phyloP scores from a whole-genome alignment of 1,284 basidiomycete genomes.

The Ceratobasidium sp. region DNA sequence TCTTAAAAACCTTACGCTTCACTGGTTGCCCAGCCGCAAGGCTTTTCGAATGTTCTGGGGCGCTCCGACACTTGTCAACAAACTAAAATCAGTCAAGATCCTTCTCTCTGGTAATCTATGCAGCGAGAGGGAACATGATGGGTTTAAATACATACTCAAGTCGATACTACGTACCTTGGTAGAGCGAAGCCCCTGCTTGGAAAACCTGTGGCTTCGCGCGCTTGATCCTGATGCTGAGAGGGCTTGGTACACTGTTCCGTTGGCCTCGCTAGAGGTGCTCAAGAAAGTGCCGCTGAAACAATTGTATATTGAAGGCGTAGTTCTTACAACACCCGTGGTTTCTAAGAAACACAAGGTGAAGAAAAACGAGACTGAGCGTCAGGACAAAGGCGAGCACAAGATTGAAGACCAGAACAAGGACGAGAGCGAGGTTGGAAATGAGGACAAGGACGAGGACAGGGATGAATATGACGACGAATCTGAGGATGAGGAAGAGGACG shows the following conservation, averaged over 20 bases:
- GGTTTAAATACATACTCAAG: background rate
- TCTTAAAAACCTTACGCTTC: background rate
- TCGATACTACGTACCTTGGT: background rate
- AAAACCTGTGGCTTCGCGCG: too few relatives aligned
- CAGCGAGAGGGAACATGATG: background rate
- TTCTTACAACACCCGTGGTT: background rate
- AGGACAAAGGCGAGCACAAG: background rate
- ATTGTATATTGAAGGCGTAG: background rate
- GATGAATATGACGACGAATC: background rate
- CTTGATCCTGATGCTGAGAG: too few relatives aligned
- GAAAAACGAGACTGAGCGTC: background rate
- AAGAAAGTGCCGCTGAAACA: too few relatives aligned
- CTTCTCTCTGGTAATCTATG: background rate
- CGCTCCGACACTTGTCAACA: background rate
- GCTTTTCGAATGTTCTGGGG: background rate
- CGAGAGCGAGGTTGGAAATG: too few relatives aligned
- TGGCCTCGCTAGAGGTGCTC: too few relatives aligned
- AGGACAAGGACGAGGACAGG: background rate
- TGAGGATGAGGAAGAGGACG: too few relatives aligned
- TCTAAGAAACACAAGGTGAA: too few relatives aligned
- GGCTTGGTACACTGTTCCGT: too few relatives aligned
- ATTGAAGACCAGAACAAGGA: background rate
- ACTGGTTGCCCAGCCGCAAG: background rate
- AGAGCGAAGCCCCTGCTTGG: background rate
- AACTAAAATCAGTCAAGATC: background rate